Percentiles rank a stretch among this genome's conserved stretches.
Conservation (phyloP, 148 eudicot genomes). For the Fallopia convolvulus region DNA sequence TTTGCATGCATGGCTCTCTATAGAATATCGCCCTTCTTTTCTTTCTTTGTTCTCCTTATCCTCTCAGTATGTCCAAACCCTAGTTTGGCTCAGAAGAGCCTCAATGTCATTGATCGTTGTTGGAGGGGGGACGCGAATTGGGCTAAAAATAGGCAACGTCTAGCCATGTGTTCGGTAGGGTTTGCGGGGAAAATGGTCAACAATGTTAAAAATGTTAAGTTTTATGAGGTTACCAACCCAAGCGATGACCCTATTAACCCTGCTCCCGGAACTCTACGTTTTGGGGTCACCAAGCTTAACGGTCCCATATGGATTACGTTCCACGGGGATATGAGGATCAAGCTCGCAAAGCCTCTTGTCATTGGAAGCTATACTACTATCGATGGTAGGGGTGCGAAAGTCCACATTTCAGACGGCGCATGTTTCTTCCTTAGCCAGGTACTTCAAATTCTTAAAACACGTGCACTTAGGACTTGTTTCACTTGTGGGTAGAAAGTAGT, state of each 20-base stretch:
- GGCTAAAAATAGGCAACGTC: conserved; percentile 35
- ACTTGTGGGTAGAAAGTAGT: too few species aligned
- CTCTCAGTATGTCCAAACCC: neutral
- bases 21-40: neutral
- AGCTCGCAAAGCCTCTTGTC: conserved; percentile 44
- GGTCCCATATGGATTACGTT: conserved; percentile 72
- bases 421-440: conserved; percentile 53
- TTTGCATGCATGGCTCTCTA: neutral
- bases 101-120: conserved; percentile 57
- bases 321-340: conserved; percentile 49
- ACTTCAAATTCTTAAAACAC: neutral
- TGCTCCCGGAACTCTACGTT: conserved; percentile 53
- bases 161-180: conserved; percentile 61
- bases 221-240: conserved; percentile 57
- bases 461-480: too few species aligned
- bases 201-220: conserved; percentile 26
- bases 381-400: conserved; percentile 57
- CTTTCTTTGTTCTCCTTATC: neutral
- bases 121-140: conserved; percentile 65
- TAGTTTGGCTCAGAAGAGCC: neutral
- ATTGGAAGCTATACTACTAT: conserved; percentile 53
- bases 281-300: conserved; percentile 41
- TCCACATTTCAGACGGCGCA: conserved; percentile 43
- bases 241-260: conserved; percentile 49
- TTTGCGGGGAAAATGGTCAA: conserved; percentile 57